Percentiles rank a stretch among this genome's conserved stretches.
Conservation (phyloP, 2,329 filamentous ascomycete species). For the Exophiala lecanii-corni region DNA sequence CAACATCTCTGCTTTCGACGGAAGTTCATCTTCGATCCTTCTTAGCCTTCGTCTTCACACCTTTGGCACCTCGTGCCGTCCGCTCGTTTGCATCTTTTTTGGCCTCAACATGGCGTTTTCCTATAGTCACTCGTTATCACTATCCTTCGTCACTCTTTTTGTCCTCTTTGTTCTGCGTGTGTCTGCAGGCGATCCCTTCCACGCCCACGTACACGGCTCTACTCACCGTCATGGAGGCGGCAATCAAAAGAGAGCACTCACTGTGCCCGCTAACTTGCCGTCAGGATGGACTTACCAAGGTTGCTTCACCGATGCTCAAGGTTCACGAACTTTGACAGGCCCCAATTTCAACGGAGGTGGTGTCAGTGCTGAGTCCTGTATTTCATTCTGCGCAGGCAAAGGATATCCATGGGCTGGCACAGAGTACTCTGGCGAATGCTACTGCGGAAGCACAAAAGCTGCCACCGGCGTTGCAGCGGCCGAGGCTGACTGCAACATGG, state of each 20-base stretch:
- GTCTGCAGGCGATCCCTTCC: background rate
- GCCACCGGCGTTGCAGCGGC: slow-evolving; percentile 1
- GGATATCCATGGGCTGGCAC: slow-evolving; percentile 22
- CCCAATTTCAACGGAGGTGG: slow-evolving; percentile 33
- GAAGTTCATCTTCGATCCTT: background rate
- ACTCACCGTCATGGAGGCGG: background rate
- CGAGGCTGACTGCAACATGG: slow-evolving; percentile 24
- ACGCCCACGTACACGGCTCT: background rate
- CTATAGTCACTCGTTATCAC: background rate
- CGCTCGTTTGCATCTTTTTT: background rate
- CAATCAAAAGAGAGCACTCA: slow-evolving; percentile 2
- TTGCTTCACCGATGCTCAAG: slow-evolving; percentile 18
- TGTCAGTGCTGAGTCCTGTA: slow-evolving; percentile 41
- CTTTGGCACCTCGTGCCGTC: slow-evolving; percentile 4
- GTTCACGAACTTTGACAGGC: slow-evolving; percentile 8
- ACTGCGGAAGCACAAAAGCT: slow-evolving; percentile 13
- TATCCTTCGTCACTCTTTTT: background rate
- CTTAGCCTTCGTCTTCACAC: background rate
- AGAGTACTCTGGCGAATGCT: slow-evolving; percentile 20
- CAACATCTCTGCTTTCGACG: no score
- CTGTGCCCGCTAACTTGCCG: slow-evolving; percentile 7
- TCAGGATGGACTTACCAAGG: slow-evolving; percentile 12
- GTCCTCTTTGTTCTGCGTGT: background rate
- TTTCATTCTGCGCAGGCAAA: slow-evolving; percentile 16
- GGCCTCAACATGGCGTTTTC: background rate